Evolutionary conservation across 2,329 filamentous ascomycete genomes (phyloP).

Genomic region (Penicillium sp.): DNA sequence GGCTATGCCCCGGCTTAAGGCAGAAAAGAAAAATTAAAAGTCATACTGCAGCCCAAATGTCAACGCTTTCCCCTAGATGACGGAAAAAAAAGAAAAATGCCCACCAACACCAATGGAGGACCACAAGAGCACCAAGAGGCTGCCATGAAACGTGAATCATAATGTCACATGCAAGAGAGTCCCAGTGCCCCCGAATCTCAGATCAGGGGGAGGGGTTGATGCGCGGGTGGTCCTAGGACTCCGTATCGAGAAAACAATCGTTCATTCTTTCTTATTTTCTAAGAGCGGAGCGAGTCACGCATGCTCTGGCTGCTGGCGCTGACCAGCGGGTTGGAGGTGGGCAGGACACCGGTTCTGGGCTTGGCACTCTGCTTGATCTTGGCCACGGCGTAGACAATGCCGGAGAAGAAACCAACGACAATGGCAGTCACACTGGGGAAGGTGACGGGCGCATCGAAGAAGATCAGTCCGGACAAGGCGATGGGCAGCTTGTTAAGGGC

Average conservation of each 20-base stretch:
- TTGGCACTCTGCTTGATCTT: slow-evolving; percentile 76
- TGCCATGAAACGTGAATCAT: slow-evolving; percentile 32
- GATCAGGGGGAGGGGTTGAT: not conserved
- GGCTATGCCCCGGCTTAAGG: slow-evolving; percentile 19
- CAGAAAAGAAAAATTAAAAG: slow-evolving; percentile 21
- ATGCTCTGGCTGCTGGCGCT: slow-evolving; percentile 91
- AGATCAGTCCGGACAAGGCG: slow-evolving; percentile 85
- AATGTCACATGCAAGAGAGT: slow-evolving; percentile 26
- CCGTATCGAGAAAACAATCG: not conserved
- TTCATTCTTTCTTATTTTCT: slow-evolving; percentile 17
- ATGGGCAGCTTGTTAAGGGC: slow-evolving; percentile 97
- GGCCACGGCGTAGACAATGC: slow-evolving; percentile 83
- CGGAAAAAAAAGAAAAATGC: slow-evolving; percentile 17
- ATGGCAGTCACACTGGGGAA: slow-evolving; percentile 91
- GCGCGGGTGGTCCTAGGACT: not conserved
- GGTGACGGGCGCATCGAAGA: slow-evolving; percentile 93
- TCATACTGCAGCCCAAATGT: slow-evolving; percentile 19
- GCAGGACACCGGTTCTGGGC: slow-evolving; percentile 66
- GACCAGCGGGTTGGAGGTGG: slow-evolving; percentile 67
- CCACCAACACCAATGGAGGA: slow-evolving; percentile 28
- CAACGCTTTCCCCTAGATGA: slow-evolving; percentile 9
- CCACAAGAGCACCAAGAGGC: slow-evolving; percentile 17
- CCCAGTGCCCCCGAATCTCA: not conserved
- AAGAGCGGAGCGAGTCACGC: slow-evolving; percentile 78
- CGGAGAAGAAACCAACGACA: slow-evolving; percentile 83